Evolutionary conservation across 2,329 filamentous ascomycete genomes (phyloP).

Genomic region (Trichoderma citrinoviride): DNA sequence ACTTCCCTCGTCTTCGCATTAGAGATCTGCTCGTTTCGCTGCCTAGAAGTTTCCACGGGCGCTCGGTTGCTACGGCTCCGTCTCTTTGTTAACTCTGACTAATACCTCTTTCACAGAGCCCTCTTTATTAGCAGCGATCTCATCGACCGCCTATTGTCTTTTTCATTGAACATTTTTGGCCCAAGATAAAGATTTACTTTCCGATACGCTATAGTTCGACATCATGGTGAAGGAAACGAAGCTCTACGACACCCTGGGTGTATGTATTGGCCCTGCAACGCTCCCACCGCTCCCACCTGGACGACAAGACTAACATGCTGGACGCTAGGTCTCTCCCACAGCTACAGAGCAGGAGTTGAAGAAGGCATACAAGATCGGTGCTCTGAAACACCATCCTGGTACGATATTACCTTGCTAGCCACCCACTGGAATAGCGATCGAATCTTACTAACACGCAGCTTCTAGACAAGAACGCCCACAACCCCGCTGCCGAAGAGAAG

Average conservation of each 20-base stretch:
- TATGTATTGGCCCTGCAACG: constrained; percentile 43
- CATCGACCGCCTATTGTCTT: not conserved
- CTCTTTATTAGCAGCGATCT: constrained; percentile 1
- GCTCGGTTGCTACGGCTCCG: constrained; percentile 2
- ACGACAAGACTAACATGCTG: constrained; percentile 25
- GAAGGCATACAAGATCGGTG: constrained; percentile 82
- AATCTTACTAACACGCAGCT: constrained; percentile 22
- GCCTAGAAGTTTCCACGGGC: constrained; percentile 7
- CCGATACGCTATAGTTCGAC: constrained; percentile 25
- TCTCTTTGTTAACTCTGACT: constrained; percentile 12
- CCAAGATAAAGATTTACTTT: not conserved
- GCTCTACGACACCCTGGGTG: constrained; percentile 74
- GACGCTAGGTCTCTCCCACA: constrained; percentile 66
- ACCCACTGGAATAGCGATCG: not conserved
- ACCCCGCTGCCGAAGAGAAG: constrained; percentile 90
- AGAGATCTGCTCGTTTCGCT: not conserved
- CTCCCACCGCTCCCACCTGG: not conserved
- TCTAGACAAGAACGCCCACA: constrained; percentile 92
- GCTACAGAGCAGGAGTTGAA: constrained; percentile 85
- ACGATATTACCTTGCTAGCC: constrained; percentile 36
- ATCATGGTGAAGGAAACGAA: constrained; percentile 79
- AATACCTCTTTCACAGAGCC: constrained; percentile 18
- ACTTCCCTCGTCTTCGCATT: not conserved
- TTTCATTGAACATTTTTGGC: not conserved
- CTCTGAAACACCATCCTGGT: constrained; percentile 83